phyloP scores from a whole-genome alignment of 1,284 basidiomycete genomes.

The Bondarzewia mesenterica region DNA sequence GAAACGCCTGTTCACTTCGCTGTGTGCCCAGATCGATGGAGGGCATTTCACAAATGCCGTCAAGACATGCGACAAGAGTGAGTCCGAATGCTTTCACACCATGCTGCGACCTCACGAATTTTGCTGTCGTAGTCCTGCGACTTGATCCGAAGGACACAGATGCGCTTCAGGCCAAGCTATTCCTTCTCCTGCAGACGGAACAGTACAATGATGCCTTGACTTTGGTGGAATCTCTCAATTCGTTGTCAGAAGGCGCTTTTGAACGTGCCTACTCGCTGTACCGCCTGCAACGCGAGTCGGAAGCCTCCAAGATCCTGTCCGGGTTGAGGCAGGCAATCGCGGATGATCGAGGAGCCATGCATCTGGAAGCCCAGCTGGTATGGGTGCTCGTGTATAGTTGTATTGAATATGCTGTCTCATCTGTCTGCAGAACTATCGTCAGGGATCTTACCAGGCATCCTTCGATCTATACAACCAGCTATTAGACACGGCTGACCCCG shows the following conservation, averaged over 20 bases:
- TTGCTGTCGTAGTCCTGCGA: conserved; percentile 47
- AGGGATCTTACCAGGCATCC: conserved; percentile 64
- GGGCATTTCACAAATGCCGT: conserved; percentile 75
- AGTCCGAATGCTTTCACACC: conserved; percentile 20
- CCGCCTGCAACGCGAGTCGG: conserved; percentile 64
- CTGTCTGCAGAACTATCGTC: conserved; percentile 56
- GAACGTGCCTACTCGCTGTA: conserved; percentile 80
- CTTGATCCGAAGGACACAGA: conserved; percentile 62
- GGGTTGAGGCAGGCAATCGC: conserved; percentile 35
- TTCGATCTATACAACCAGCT: conserved; percentile 74
- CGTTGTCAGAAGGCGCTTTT: conserved; percentile 36
- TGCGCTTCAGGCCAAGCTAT: conserved; percentile 74
- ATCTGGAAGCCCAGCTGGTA: conserved; percentile 83
- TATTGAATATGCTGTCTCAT: conserved; percentile 2
- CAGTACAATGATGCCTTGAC: conserved; percentile 56
- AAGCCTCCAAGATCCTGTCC: conserved; percentile 50
- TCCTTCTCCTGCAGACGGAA: conserved; percentile 78
- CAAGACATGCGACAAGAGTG: conserved; percentile 86
- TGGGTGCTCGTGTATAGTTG: conserved; percentile 19
- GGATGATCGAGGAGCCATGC: conserved; percentile 57
- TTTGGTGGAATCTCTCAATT: conserved; percentile 34
- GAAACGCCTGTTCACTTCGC: conserved; percentile 66
- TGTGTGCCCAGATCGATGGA: conserved; percentile 80
- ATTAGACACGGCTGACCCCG: conserved; percentile 65
- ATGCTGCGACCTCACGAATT: too few species aligned